phyloP scores from a whole-genome alignment of 2,329 filamentous ascomycete genomes.

The Penicillium sp. region DNA sequence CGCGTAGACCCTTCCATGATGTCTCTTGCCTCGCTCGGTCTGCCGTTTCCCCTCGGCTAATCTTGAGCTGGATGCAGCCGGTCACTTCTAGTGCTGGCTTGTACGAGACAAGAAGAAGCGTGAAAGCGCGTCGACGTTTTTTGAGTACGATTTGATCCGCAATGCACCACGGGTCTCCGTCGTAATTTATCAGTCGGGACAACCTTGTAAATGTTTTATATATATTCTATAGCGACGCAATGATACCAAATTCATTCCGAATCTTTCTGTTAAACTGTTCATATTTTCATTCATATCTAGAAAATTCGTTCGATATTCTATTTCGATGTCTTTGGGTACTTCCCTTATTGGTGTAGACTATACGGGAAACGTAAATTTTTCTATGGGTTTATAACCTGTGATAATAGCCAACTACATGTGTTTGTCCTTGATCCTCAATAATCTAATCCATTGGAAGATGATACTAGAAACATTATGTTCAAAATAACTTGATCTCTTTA shows the following conservation, averaged over 20 bases:
- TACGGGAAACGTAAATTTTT: no score
- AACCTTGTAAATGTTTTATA: slow-evolving; percentile 9
- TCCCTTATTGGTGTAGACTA: no score
- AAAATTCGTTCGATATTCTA: no score
- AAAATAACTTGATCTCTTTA: not conserved
- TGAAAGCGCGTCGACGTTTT: slow-evolving; percentile 41
- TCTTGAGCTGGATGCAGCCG: slow-evolving; percentile 44
- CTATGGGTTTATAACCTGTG: not conserved
- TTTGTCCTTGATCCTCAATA: not conserved
- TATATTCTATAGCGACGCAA: not conserved
- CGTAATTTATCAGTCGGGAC: slow-evolving; percentile 49
- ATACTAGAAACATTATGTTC: not conserved
- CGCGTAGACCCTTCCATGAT: not conserved
- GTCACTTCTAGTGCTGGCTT: slow-evolving; percentile 22
- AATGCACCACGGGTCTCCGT: slow-evolving; percentile 33
- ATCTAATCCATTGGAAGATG: not conserved
- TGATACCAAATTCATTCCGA: not conserved
- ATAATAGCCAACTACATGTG: not conserved
- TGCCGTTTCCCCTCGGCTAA: slow-evolving; percentile 31
- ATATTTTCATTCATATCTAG: not conserved
- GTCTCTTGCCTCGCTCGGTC: slow-evolving; percentile 54
- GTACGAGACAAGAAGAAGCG: slow-evolving; percentile 49
- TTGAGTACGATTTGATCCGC: slow-evolving; percentile 51
- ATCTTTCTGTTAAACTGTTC: not conserved
- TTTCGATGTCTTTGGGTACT: no score